phyloP scores from a whole-genome alignment of 805 yeast species.

The Lachancea quebecensis region DNA sequence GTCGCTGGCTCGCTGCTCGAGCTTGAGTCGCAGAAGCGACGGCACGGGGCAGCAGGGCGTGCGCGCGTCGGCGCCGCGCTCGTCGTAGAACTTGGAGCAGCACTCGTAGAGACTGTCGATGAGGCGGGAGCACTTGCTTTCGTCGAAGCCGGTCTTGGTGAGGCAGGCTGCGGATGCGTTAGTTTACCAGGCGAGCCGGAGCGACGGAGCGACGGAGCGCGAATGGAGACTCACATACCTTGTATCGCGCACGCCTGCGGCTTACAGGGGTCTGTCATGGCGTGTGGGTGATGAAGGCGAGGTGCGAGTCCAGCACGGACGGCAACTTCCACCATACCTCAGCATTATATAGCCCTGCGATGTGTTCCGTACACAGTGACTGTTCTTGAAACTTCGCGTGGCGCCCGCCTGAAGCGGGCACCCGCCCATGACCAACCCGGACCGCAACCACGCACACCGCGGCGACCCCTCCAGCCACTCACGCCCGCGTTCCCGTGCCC shows the following conservation, averaged over 20 bases:
- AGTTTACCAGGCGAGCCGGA: neutral
- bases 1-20: constrained; percentile 53
- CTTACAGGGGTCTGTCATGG: constrained; percentile 47
- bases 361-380: too few species aligned
- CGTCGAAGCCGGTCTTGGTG: constrained; percentile 54
- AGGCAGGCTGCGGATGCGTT: constrained; percentile 48
- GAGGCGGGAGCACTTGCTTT: constrained; percentile 59
- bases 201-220: too few species aligned
- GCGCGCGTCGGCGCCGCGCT: constrained; percentile 50
- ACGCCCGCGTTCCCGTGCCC: too few species aligned
- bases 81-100: constrained; percentile 58
- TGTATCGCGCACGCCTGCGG: constrained; percentile 79
- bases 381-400: too few species aligned
- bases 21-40: constrained; percentile 50
- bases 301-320: too few species aligned
- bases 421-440: too few species aligned
- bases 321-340: too few species aligned
- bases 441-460: too few species aligned
- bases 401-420: too few species aligned
- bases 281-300: neutral
- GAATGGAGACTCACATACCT: constrained; percentile 37
- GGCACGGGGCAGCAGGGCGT: constrained; percentile 79
- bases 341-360: too few species aligned
- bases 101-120: constrained; percentile 72
- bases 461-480: too few species aligned